Evolutionary conservation across 306 rosid species (phyloP).

Genomic region (Castanea sativa): DNA sequence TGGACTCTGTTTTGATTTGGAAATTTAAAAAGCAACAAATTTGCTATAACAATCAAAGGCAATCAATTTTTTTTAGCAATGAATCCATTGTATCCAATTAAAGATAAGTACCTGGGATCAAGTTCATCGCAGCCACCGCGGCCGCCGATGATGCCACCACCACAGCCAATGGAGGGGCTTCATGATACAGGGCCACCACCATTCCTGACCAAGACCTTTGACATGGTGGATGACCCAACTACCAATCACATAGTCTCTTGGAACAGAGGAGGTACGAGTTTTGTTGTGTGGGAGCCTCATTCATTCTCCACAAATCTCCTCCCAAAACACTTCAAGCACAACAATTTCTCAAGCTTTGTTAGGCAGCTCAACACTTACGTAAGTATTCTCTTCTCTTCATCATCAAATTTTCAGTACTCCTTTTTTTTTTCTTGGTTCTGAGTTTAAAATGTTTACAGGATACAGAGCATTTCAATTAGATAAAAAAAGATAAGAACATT

Average conservation of each 20-base stretch:
- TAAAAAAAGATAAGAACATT: not conserved
- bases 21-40: not conserved
- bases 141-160: slow-evolving; percentile 28
- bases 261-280: slow-evolving; percentile 69
- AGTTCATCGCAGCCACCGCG: slow-evolving; percentile 27
- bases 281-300: slow-evolving; percentile 84
- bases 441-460: not conserved
- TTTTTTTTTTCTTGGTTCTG: not conserved
- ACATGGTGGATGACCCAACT: slow-evolving; percentile 68
- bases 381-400: slow-evolving; percentile 31
- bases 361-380: slow-evolving; percentile 93
- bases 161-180: slow-evolving; percentile 83
- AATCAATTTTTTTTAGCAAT: slow-evolving; percentile 11
- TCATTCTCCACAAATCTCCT: slow-evolving; percentile 56
- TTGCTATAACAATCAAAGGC: not conserved
- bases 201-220: slow-evolving; percentile 79
- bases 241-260: slow-evolving; percentile 68
- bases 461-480: not conserved
- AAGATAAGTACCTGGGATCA: slow-evolving; percentile 53
- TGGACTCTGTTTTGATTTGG: not conserved
- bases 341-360: slow-evolving; percentile 88
- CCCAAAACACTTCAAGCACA: slow-evolving; percentile 81
- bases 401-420: not conserved
- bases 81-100: slow-evolving; percentile 53
- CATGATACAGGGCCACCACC: slow-evolving; percentile 89